phyloP scores from a whole-genome alignment of 495 filamentous ascomycete species.

The Trichoderma reesei region DNA sequence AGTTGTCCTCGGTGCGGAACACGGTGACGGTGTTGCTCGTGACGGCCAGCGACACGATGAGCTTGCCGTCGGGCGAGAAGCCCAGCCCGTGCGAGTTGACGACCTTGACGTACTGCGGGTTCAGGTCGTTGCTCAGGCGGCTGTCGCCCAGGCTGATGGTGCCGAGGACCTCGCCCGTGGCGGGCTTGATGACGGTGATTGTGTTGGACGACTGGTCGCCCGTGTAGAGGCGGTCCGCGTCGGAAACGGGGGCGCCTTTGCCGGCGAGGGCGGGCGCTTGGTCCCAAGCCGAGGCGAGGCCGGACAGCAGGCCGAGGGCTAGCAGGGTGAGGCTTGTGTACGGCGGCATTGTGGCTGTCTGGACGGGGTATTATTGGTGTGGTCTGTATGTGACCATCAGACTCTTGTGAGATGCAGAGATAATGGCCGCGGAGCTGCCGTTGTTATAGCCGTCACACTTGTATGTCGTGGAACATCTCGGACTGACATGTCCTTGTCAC shows the following conservation, averaged over 20 bases:
- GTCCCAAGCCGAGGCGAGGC: background rate
- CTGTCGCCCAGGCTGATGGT: constrained; percentile 17
- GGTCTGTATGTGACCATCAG: too few relatives aligned
- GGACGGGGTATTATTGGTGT: too few relatives aligned
- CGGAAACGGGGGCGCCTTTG: constrained; percentile 13
- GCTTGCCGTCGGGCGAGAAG: constrained; percentile 18
- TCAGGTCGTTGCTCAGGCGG: constrained; percentile 14
- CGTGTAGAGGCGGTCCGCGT: constrained; percentile 17
- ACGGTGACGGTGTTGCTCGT: constrained; percentile 20
- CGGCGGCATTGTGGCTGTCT: background rate
- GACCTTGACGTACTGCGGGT: constrained; percentile 16
- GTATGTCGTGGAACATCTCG: too few relatives aligned
- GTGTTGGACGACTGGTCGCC: constrained; percentile 21
- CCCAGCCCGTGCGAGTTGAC: constrained; percentile 18
- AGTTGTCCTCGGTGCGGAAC: constrained; percentile 16
- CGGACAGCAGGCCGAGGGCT: background rate
- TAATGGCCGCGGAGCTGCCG: too few relatives aligned
- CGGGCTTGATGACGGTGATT: constrained; percentile 18
- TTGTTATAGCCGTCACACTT: too few relatives aligned
- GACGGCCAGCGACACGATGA: constrained; percentile 15
- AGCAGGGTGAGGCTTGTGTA: background rate
- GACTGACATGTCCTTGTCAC: too few relatives aligned
- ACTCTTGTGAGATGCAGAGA: too few relatives aligned
- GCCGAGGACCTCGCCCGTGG: constrained; percentile 15
- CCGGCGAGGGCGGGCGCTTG: constrained; percentile 10